Evolutionary conservation across 75 land plant species (phyloP).

Genomic region (Cunninghamia lanceolata): DNA sequence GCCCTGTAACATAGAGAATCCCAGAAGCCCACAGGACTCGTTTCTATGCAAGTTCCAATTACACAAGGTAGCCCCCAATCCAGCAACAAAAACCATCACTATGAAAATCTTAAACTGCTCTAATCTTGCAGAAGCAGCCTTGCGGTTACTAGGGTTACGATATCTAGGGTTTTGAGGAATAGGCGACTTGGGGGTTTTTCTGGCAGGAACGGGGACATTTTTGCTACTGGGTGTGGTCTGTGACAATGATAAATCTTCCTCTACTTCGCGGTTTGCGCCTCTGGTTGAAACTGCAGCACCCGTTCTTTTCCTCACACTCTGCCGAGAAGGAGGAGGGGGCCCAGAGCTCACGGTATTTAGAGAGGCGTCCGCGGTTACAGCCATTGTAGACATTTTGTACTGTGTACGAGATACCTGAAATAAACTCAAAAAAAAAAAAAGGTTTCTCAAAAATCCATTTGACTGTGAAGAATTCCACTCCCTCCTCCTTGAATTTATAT

Average conservation of each 20-base stretch:
- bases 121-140: background rate
- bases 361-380: background rate
- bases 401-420: background rate
- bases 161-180: background rate
- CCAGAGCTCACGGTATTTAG: background rate
- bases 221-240: background rate
- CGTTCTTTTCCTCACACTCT: background rate
- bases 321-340: background rate
- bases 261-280: background rate
- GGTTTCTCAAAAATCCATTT: no score
- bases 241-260: background rate
- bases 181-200: background rate
- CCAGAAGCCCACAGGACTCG: background rate
- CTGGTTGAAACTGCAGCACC: background rate
- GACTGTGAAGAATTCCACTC: background rate
- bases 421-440: background rate
- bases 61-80: conserved; percentile 34
- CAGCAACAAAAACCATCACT: conserved; percentile 25
- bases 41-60: background rate
- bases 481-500: background rate
- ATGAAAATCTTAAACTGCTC: conserved; percentile 4
- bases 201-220: background rate
- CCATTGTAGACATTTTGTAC: background rate
- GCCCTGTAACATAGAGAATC: conserved; percentile 31
- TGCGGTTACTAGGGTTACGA: background rate